A percentile compares a stretch with the other conserved stretches of the same genome.
Conservation (phyloP, 129 eudicot species). For the Heracleum sosnowskyi region DNA sequence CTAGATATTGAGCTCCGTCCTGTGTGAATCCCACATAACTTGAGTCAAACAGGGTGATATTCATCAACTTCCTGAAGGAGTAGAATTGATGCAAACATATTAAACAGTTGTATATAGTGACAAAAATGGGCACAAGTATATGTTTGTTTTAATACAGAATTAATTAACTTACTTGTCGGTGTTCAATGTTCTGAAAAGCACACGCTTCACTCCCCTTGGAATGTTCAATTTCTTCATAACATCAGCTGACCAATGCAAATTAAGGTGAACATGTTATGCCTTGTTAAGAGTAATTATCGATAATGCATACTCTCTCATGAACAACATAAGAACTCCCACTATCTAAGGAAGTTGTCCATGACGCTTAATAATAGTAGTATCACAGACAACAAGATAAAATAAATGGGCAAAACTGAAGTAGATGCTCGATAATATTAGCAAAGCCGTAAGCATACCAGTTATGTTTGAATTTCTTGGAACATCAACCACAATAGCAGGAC, state of each 20-base stretch:
- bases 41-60: slow-evolving; percentile 34
- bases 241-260: slow-evolving; percentile 30
- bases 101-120: neutral
- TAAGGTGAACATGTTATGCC: neutral
- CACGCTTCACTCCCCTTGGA: slow-evolving; percentile 54
- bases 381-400: too few species aligned
- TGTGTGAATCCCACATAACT: slow-evolving; percentile 50
- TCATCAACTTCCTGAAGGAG: slow-evolving; percentile 40
- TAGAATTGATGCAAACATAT: neutral
- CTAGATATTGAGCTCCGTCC: slow-evolving; percentile 63
- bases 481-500: slow-evolving; percentile 51
- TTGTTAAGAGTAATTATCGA: neutral
- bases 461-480: slow-evolving; percentile 60
- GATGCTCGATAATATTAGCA: too few species aligned
- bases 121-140: neutral
- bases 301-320: neutral
- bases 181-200: slow-evolving; percentile 61
- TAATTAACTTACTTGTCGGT: slow-evolving; percentile 41
- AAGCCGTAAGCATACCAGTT: slow-evolving; percentile 32
- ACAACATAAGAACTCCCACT: too few species aligned
- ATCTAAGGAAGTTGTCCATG: too few species aligned
- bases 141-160: neutral
- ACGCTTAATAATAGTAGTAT: too few species aligned
- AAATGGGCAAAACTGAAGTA: too few species aligned
- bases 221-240: slow-evolving; percentile 52